phyloP scores from a whole-genome alignment of 805 yeast species.

The Tetrapisispora taiwanensis region DNA sequence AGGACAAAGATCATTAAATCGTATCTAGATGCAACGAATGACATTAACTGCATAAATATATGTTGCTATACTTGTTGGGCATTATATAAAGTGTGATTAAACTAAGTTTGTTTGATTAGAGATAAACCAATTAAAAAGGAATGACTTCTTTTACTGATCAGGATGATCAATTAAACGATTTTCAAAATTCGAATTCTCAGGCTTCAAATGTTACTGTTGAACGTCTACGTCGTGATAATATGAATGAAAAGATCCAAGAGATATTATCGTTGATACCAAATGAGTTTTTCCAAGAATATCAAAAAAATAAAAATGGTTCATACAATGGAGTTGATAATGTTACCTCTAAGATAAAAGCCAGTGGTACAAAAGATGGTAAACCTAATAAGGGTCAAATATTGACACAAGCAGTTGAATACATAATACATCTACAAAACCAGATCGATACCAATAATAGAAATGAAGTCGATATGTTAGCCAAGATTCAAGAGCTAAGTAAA shows the following conservation, averaged over 20 bases:
- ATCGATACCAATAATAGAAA: constrained; percentile 71
- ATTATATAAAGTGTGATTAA: too few species aligned
- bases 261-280: constrained; percentile 36
- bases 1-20: too few species aligned
- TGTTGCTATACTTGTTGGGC: too few species aligned
- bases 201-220: constrained; percentile 22
- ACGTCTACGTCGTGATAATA: constrained; percentile 44
- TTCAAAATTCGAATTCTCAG: background rate
- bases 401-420: constrained; percentile 65
- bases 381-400: constrained; percentile 79
- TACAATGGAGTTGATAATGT: constrained; percentile 5
- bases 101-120: too few species aligned
- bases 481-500: constrained; percentile 44
- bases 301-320: constrained; percentile 6
- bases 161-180: constrained; percentile 7
- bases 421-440: constrained; percentile 52
- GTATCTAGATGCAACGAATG: too few species aligned
- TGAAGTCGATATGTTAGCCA: constrained; percentile 63
- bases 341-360: constrained; percentile 29
- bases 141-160: constrained; percentile 13
- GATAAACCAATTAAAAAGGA: too few species aligned
- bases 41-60: too few species aligned
- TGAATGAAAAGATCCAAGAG: constrained; percentile 49
- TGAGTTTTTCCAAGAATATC: constrained; percentile 36
- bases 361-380: constrained; percentile 73